Evolutionary conservation across 345 rosid species (phyloP), one percentile per base, ranked within the genome.

Genomic region (Ceriops zippeliana): DNA sequence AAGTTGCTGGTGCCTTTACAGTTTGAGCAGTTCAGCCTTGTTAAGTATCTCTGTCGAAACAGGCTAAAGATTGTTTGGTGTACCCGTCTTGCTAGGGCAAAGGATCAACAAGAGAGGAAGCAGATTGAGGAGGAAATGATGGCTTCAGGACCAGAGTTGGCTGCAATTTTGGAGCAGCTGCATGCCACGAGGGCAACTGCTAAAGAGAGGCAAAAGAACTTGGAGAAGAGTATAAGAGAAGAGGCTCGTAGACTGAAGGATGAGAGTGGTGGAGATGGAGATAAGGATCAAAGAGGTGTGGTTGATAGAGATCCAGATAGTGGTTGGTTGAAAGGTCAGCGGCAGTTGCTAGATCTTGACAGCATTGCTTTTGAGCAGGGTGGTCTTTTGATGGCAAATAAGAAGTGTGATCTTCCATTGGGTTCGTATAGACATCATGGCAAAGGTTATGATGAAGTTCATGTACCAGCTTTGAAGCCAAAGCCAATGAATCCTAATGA

Each of bases 401-500:
- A 78, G 79, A 93, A 82, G 79, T 90, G 97, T 61, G 90, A 87
- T 71, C 96, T 95, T 72, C 99, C 99, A 13, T 15, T 61, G 47
- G 93, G 96, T 53, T 90, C 96, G 16, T 88, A 69, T 78, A 90
- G 85, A 78, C 83, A 80, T 73, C 82, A 62, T 28, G 68, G 79
- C 71, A 88, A 89, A 78, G 96, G 96, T 52, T 95, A 87, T 72
- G 99, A 95, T 62, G 99, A 95, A 84, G 86, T 95, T 81, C 99
- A 91, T 66, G 93, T 91, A 75, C 99, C 99, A 49, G 87, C 87
- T 0, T 67, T 76, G 81, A 89, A 88, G 84, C 65, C 89, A 58
- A 85, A 80, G 72, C 86, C 90, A 30, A 52, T 83, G 52, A 88
- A 81, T 68, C 38, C 81, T 7, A 73, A 82, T 61, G 97, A 95